phyloP scores from a whole-genome alignment of 192 early-diverging fungal genomes.

The Rhizophagus prolifer region DNA sequence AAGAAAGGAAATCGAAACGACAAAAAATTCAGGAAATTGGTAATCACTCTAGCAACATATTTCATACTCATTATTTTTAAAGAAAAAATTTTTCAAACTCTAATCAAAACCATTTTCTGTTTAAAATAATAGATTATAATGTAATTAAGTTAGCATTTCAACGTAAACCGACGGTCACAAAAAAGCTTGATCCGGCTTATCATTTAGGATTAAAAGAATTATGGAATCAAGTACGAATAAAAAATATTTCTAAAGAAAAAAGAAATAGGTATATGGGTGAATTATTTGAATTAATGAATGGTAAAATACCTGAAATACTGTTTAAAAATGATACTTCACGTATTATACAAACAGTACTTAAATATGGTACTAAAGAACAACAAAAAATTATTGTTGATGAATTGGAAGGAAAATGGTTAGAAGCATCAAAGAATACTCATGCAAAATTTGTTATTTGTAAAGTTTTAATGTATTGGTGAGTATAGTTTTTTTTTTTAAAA shows the following conservation, averaged over 20 bases:
- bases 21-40: neutral
- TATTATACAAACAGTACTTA: slow-evolving; percentile 88
- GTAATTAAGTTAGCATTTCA: neutral
- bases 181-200: slow-evolving; percentile 1
- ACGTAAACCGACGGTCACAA: neutral
- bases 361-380: slow-evolving; percentile 80
- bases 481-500: neutral
- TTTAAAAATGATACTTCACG: slow-evolving; percentile 96
- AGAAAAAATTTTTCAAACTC: neutral
- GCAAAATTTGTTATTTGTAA: slow-evolving; percentile 87
- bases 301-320: slow-evolving; percentile 82
- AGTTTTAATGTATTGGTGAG: slow-evolving; percentile 79
- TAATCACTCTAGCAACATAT: neutral
- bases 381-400: slow-evolving; percentile 77
- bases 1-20: neutral
- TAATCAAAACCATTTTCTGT: neutral
- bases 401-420: slow-evolving; percentile 72
- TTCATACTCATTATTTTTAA: neutral
- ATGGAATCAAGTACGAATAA: neutral
- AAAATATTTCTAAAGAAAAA: slow-evolving; percentile 4
- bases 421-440: slow-evolving; percentile 76
- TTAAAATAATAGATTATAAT: neutral
- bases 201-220: neutral
- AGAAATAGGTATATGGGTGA: neutral
- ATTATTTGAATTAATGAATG: slow-evolving; percentile 59